These are phyloP conservation scores for Ophiocordyceps camponoti-leonardi DNA, from an alignment of 2,329 filamentous ascomycete species.

Conservation along the genomic window DNA sequence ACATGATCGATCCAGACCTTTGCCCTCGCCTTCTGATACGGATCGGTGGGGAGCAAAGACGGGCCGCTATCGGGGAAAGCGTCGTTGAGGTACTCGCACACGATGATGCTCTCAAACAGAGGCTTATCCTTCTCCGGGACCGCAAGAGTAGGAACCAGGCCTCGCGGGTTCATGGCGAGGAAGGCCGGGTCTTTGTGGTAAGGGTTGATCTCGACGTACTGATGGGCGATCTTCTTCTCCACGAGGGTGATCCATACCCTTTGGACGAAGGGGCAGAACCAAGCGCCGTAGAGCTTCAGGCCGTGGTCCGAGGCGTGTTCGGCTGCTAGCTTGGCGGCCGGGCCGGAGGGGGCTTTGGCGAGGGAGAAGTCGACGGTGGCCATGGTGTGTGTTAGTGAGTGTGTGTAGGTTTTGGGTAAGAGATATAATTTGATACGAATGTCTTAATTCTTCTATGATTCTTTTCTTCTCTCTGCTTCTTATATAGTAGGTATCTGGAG, in stretches of 20 bases:
- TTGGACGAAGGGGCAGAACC: constrained; percentile 60
- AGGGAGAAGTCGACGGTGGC: constrained; percentile 29
- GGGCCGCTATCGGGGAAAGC: constrained; percentile 33
- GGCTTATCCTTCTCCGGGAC: constrained; percentile 32
- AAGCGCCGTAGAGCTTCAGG: constrained; percentile 54
- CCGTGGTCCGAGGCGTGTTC: constrained; percentile 27
- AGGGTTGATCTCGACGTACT: constrained; percentile 65
- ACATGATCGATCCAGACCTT: constrained; percentile 63
- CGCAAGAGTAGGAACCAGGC: constrained; percentile 54
- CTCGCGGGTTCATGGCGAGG: constrained; percentile 55
- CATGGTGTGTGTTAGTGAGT: constrained; percentile 12
- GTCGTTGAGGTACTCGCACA: constrained; percentile 64
- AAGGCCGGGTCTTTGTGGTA: constrained; percentile 56
- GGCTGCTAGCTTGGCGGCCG: constrained; percentile 28
- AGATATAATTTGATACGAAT: too few species aligned
- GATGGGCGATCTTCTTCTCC: constrained; percentile 59
- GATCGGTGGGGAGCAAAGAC: constrained; percentile 38
- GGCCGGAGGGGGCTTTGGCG: constrained; percentile 27
- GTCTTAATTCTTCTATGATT: too few species aligned
- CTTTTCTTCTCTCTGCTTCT: too few species aligned
- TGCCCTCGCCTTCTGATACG: constrained; percentile 47
- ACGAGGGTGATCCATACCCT: constrained; percentile 54
- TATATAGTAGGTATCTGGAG: too few species aligned
- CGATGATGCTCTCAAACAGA: constrained; percentile 54
- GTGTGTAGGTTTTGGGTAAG: too few species aligned